Base-by-base conservation (phyloP, 345 rosid genomes). In the Ricinus communis region DNA sequence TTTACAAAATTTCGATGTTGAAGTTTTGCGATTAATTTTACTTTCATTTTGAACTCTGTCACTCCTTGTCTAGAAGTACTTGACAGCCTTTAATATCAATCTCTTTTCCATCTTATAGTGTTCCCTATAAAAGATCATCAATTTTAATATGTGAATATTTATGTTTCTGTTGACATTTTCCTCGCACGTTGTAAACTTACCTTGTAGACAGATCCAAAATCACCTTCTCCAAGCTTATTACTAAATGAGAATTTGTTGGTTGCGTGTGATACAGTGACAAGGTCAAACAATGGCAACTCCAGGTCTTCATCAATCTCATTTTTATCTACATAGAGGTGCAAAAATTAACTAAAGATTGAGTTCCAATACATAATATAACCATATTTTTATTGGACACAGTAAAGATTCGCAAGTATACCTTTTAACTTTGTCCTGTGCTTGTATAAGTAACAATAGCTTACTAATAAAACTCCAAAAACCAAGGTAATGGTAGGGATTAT, bases 31-130 rank as follows among this genome's bases (percentile, higher is more conserved):
- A 86, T 80, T 31, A 82, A 47, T 22, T 55, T 76, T 2, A 77
- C 85, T 58, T 86, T 87, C 21, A 76, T 86, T 71, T 77, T 83
- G 57, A 86, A 82, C 72, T 86, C 90, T 11, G 62, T 59, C 31
- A 60, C 0, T 41, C 90, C 90, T 75, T 81, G 85, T 5, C 83
- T 77, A 13, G 90, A 87, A 69, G 58, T 72, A 46, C 22, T 56
- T 0, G 88, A 83, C 13, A 84, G 80, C 72, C 88, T 82, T 87
- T 87, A 55, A 87, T 83, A 8, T 85, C 90, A 5, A 87, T 80
- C 68, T 85, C 83, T 47, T 73, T 80, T 22, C 87, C 85, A 68
- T 76, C 75, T 22, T 5, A 14, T 1, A 87, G 66, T 16, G 41
- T 76, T 5, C 91, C 88, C 88, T 87, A 25, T 10, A 33, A 36